Conservation (phyloP, 2,329 filamentous ascomycete genomes). For the Triangularia verruculosa region DNA sequence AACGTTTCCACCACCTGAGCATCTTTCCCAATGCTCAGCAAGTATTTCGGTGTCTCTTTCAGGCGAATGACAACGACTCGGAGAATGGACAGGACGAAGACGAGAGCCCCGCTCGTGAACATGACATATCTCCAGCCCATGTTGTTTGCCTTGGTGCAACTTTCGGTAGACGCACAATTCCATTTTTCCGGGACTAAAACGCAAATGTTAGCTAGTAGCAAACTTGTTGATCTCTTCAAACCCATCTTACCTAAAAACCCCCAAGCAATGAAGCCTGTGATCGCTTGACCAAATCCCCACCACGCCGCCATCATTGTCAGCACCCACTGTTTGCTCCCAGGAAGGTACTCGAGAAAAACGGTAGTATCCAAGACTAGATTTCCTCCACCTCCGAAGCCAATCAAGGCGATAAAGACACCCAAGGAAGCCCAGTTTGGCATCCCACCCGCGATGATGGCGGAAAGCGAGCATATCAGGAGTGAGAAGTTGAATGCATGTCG, state of each 20-base stretch:
- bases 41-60: conserved; percentile 59
- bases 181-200: conserved; percentile 36
- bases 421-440: conserved; percentile 65
- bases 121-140: conserved; percentile 51
- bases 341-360: conserved; percentile 46
- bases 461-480: conserved; percentile 66
- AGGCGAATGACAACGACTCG: conserved; percentile 54
- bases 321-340: conserved; percentile 59
- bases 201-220: conserved; percentile 3
- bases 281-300: conserved; percentile 49
- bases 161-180: conserved; percentile 41
- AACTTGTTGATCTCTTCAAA: background rate
- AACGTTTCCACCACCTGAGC: conserved; percentile 46
- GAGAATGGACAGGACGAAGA: conserved; percentile 49
- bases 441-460: conserved; percentile 63
- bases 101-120: conserved; percentile 45
- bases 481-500: conserved; percentile 77
- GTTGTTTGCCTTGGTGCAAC: conserved; percentile 44
- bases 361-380: conserved; percentile 62
- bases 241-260: conserved; percentile 42
- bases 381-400: conserved; percentile 62
- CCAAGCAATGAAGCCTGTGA: conserved; percentile 50
- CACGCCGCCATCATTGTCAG: conserved; percentile 59
- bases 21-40: conserved; percentile 52
- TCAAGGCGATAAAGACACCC: conserved; percentile 60